Evolutionary conservation across 2,329 filamentous ascomycete species (phyloP).

Genomic region (Emericellopsis atlantica): DNA sequence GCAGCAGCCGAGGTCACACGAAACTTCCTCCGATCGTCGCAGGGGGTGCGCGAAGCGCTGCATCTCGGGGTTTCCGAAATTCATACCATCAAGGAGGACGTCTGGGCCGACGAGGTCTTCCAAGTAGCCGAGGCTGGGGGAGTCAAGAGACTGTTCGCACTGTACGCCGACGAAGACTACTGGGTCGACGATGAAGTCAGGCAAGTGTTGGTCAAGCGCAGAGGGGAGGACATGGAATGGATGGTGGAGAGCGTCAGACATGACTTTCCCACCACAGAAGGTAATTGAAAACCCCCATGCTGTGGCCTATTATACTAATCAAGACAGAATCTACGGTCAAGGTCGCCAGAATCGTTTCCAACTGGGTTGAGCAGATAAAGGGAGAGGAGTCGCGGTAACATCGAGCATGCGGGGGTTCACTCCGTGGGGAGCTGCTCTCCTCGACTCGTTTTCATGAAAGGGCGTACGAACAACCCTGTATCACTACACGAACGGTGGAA

Average conservation of each 20-base stretch:
- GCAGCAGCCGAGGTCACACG: constrained; percentile 36
- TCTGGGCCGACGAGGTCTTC: constrained; percentile 49
- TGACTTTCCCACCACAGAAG: constrained; percentile 39
- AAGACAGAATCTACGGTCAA: no score
- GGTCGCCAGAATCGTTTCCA: no score
- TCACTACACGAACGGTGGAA: no score
- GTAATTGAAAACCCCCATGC: constrained; percentile 11
- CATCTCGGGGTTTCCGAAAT: constrained; percentile 49
- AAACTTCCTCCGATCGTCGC: constrained; percentile 39
- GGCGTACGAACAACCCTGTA: no score
- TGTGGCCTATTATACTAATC: no score
- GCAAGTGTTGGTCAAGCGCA: constrained; percentile 39
- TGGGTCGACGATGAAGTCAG: constrained; percentile 47
- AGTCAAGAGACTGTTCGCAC: constrained; percentile 41
- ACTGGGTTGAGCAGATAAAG: no score
- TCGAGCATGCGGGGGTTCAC: no score
- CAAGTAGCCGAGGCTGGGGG: constrained; percentile 12
- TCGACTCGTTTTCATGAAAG: no score
- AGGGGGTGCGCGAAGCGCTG: constrained; percentile 47
- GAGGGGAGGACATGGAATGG: constrained; percentile 30
- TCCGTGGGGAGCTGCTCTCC: no score
- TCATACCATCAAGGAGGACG: constrained; percentile 41
- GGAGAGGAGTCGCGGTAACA: background rate
- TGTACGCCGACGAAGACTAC: constrained; percentile 47
- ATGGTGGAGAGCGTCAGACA: constrained; percentile 46